Percentiles rank a stretch among this genome's conserved stretches.
These are phyloP conservation scores for Taiozyma sp. DNA, from an alignment of 1,139 yeast genomes.

Conservation along the genomic window DNA sequence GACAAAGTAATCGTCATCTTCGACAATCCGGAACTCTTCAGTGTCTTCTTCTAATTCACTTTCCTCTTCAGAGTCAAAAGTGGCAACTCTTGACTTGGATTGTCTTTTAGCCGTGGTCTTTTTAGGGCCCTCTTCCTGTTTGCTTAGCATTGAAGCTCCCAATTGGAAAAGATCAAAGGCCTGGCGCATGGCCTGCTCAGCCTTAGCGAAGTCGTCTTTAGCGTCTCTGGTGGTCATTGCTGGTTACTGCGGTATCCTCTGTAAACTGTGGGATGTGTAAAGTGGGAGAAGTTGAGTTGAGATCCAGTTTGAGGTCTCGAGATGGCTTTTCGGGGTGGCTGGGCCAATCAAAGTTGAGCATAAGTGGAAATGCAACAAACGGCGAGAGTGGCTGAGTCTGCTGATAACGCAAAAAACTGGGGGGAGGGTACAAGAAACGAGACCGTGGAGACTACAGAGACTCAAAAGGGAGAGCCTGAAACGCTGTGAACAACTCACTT, in stretches of 20 bases:
- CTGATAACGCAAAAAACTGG: not conserved
- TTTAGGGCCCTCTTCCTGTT: conserved; percentile 1
- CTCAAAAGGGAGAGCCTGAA: too few species aligned
- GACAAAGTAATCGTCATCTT: conserved; percentile 28
- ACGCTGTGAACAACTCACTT: too few species aligned
- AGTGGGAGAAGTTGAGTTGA: not conserved
- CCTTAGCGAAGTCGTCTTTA: conserved; percentile 9
- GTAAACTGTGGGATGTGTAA: not conserved
- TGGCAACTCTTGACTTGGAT: conserved; percentile 6
- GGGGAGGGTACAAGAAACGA: not conserved
- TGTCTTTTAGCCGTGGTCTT: not conserved
- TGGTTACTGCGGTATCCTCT: not conserved
- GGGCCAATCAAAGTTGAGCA: not conserved
- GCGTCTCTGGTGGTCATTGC: not conserved
- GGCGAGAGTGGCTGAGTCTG: not conserved
- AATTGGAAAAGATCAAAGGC: conserved; percentile 21
- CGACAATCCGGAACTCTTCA: conserved; percentile 6
- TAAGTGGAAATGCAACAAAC: not conserved
- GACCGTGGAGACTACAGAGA: too few species aligned
- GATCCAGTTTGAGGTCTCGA: not conserved
- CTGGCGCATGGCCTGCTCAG: conserved; percentile 20
- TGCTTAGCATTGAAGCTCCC: conserved; percentile 17
- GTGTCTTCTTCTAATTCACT: conserved; percentile 7
- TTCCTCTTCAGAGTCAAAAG: conserved; percentile 19
- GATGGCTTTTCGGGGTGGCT: not conserved